Base-by-base conservation (phyloP, 2,329 filamentous ascomycete species). In the Calonectria pauciramosa region DNA sequence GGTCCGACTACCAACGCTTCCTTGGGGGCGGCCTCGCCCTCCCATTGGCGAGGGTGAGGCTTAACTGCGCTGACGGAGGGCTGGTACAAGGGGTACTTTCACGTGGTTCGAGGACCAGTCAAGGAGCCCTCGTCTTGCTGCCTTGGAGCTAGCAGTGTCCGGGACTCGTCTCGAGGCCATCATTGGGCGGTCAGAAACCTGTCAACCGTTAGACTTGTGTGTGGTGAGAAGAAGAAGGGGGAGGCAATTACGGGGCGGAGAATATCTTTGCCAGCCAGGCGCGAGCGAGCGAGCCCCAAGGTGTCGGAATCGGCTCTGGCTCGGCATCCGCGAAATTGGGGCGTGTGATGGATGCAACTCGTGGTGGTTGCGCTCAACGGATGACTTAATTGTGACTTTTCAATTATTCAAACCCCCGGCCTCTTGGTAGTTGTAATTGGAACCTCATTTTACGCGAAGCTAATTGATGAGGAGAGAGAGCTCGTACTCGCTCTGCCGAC, bases 1-100 rank as follows among this genome's bases (percentile, higher is more conserved):
- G 71, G 71, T 32, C 56, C 56, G 51, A 52, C 71, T 36, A 56
- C 66, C 30, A 41, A 28, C 51, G 18, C 23, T 28, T 14, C 11
- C 60, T 49, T 23, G 44, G 38, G 60, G 60, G 49, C n/a, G 20
- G 30, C 68, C 23, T 26, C 30, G 71, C 36, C 26, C 28, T 49
- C 36, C 32, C 30, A 73, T 73, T 73, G 71, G 71, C 41, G 51
- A 64, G 16, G 36, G 34, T 36, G 64, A 54, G 34, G 65, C 64
- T 52, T 59, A 54, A 60, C 64, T 63, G 18, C 32, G 44, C 16
- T n/a, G 64, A 52, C 30, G 52, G 64, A 68, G 28, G 65, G 65
- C 26, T 49, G 71, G 66, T 66, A 73, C 66, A 69, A 69, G 49
- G 32, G 71, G 59, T 65, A 73, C 71, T 38, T 73, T 52, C 47